A percentile compares a stretch with the other conserved stretches of the same genome.
Evolutionary conservation across 805 yeast species (phyloP).

Genomic region (Ogataea degrootiae): DNA sequence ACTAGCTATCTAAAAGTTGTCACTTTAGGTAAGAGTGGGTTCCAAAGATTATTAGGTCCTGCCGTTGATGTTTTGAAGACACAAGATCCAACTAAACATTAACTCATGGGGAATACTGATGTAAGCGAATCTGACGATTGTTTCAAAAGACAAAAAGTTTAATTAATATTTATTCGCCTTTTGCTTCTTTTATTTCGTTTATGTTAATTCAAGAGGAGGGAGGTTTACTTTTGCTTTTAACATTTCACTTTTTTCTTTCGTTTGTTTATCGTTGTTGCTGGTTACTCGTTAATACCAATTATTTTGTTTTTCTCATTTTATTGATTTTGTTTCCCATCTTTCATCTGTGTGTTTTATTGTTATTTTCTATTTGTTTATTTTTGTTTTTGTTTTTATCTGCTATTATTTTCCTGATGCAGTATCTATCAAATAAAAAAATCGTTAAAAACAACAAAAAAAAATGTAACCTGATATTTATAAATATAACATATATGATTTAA

Average conservation of each 20-base stretch:
- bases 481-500: too few relatives aligned
- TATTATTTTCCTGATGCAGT: not conserved
- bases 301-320: not conserved
- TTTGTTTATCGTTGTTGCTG: not conserved
- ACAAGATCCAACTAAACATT: constrained; percentile 69
- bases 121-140: too few relatives aligned
- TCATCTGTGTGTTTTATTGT: not conserved
- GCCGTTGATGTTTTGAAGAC: constrained; percentile 83
- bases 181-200: not conserved
- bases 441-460: too few relatives aligned
- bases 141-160: not conserved
- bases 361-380: not conserved
- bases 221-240: too few relatives aligned
- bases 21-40: constrained; percentile 87
- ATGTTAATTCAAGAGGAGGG: not conserved
- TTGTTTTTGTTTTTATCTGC: not conserved
- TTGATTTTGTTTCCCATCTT: not conserved
- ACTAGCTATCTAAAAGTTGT: constrained; percentile 75
- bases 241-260: not conserved
- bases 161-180: not conserved
- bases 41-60: constrained; percentile 90
- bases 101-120: not conserved
- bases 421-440: too few relatives aligned
- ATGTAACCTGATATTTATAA: too few relatives aligned
- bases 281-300: not conserved